phyloP scores from a whole-genome alignment of 2,329 filamentous ascomycete species.

The Pseudopyricularia cyperi region DNA sequence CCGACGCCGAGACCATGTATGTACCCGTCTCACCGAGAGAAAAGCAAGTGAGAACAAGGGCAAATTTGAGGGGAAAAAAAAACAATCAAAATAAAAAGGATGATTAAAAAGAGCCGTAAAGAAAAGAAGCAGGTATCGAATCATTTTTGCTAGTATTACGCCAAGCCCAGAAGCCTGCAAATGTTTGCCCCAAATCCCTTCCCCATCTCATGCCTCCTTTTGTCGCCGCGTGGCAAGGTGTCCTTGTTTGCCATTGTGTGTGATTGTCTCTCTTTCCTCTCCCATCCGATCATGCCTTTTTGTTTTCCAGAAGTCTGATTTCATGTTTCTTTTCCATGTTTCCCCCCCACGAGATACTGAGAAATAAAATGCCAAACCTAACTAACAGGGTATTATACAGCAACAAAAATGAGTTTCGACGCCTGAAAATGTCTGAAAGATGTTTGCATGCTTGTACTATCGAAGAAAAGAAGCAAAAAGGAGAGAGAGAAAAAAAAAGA shows the following conservation, averaged over 20 bases:
- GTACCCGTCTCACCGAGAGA: background rate
- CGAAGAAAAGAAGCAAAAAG: background rate
- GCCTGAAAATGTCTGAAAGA: background rate
- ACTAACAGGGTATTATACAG: conserved; percentile 17
- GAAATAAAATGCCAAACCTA: background rate
- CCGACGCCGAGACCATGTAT: background rate
- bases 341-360: too few relatives aligned
- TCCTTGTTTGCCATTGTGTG: conserved; percentile 8
- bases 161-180: background rate
- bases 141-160: background rate
- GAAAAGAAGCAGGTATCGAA: background rate
- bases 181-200: conserved; percentile 2
- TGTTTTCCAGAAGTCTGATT: background rate
- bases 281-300: background rate
- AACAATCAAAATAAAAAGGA: background rate
- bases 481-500: background rate
- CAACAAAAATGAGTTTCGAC: background rate
- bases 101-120: background rate
- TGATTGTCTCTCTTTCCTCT: conserved; percentile 9
- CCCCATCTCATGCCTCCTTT: conserved; percentile 5
- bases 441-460: background rate
- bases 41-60: too few relatives aligned
- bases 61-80: background rate
- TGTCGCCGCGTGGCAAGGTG: conserved; percentile 10
- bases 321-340: background rate